Conservation (phyloP, 2,329 filamentous ascomycete genomes). For the Cordyceps sp. region DNA sequence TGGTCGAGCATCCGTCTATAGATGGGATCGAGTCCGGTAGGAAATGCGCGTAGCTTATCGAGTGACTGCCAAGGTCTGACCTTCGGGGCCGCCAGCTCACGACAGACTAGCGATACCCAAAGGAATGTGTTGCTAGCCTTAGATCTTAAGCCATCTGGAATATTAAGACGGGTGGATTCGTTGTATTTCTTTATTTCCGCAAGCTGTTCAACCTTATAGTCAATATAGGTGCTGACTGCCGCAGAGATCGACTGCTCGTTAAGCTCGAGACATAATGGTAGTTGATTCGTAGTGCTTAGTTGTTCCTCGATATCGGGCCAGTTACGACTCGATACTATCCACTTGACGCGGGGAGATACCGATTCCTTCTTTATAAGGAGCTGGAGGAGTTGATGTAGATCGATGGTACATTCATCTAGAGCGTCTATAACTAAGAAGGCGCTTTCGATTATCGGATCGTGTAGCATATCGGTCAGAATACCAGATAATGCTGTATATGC, state of each 20-base stretch:
- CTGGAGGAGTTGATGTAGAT: constrained; percentile 14
- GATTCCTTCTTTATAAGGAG: constrained; percentile 12
- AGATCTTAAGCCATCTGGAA: constrained; percentile 4
- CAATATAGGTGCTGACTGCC: constrained; percentile 18
- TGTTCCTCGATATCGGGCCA: constrained; percentile 16
- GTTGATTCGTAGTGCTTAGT: constrained; percentile 8
- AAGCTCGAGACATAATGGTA: constrained; percentile 17
- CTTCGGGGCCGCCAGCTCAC: constrained; percentile 3
- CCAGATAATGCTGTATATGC: constrained; percentile 16
- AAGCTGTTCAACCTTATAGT: constrained; percentile 13
- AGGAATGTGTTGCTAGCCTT: constrained; percentile 20
- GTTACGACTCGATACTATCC: constrained; percentile 27
- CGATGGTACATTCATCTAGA: constrained; percentile 24
- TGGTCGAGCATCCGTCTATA: constrained; percentile 21
- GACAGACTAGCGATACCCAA: constrained; percentile 9
- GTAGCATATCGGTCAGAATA: constrained; percentile 22
- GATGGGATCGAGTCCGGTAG: constrained; percentile 16
- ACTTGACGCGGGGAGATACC: constrained; percentile 15
- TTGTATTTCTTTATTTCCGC: constrained; percentile 3
- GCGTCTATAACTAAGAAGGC: constrained; percentile 25
- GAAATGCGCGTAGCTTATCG: constrained; percentile 10
- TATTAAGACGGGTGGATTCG: neutral
- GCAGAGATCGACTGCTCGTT: constrained; percentile 15
- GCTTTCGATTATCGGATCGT: constrained; percentile 11
- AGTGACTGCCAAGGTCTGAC: constrained; percentile 4